Evolutionary conservation across 352 stramenopile species (phyloP).

Genomic region (Peronospora belbahrii): DNA sequence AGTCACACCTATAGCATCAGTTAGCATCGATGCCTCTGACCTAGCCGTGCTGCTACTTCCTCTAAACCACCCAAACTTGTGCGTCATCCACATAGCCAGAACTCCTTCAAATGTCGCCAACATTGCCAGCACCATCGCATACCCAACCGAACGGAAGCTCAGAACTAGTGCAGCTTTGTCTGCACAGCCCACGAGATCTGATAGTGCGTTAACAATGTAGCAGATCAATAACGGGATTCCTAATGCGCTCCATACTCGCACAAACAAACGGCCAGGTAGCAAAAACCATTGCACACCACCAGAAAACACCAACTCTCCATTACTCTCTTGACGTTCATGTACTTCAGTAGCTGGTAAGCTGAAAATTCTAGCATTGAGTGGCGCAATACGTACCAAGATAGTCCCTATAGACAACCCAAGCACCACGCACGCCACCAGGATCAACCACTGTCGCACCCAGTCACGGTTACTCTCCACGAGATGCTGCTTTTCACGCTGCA

Average conservation of each 20-base stretch:
- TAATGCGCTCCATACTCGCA: conserved; percentile 39
- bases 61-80: conserved; percentile 25
- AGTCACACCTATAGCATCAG: conserved; percentile 14
- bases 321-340: conserved; percentile 14
- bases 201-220: conserved; percentile 35
- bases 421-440: conserved; percentile 25
- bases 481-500: conserved; percentile 9
- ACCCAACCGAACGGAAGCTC: conserved; percentile 28
- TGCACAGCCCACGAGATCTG: conserved; percentile 35
- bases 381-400: conserved; percentile 22
- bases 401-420: conserved; percentile 32
- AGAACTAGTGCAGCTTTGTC: conserved; percentile 28
- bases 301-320: conserved; percentile 27
- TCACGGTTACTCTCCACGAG: conserved; percentile 1
- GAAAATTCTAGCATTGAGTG: conserved; percentile 20
- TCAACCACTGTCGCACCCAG: conserved; percentile 19
- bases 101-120: conserved; percentile 34
- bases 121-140: conserved; percentile 25
- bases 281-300: conserved; percentile 30
- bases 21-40: conserved; percentile 3
- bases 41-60: conserved; percentile 1
- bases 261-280: conserved; percentile 36
- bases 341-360: conserved; percentile 18
- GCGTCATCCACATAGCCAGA: conserved; percentile 22
- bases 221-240: conserved; percentile 39